phyloP scores from a whole-genome alignment of 139 green algal species.

The Chlorella ohadii region DNA sequence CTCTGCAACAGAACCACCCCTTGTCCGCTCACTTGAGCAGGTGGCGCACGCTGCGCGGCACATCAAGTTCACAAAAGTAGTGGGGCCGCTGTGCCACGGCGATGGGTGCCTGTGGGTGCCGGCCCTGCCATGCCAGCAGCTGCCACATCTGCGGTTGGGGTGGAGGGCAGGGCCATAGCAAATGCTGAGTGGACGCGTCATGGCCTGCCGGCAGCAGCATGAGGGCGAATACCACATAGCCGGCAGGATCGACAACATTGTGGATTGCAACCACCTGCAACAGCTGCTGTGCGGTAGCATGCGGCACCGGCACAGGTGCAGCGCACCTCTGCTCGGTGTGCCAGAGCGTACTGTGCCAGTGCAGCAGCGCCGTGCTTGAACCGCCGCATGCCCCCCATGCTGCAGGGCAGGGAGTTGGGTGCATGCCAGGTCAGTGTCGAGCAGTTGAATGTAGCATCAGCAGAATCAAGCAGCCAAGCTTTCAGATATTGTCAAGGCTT shows the following conservation, averaged over 20 bases:
- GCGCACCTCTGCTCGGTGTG: constrained; percentile 60
- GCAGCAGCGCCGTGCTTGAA: constrained; percentile 72
- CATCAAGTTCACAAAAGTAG: constrained; percentile 83
- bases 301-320: too few relatives aligned
- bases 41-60: constrained; percentile 46
- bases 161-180: neutral
- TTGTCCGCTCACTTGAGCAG: constrained; percentile 25
- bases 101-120: constrained; percentile 78
- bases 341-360: constrained; percentile 67
- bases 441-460: too few relatives aligned
- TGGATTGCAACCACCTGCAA: too few relatives aligned
- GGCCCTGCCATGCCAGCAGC: constrained; percentile 74
- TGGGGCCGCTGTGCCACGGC: constrained; percentile 74
- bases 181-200: too few relatives aligned
- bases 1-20: too few relatives aligned
- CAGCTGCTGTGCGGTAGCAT: too few relatives aligned
- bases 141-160: constrained; percentile 56
- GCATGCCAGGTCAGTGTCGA: too few relatives aligned
- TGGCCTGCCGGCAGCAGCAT: too few relatives aligned
- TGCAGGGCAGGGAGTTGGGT: neutral
- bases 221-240: too few relatives aligned
- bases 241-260: too few relatives aligned
- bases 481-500: too few relatives aligned
- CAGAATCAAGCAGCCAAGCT: too few relatives aligned
- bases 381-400: constrained; percentile 50